Evolutionary conservation across 257 asterid genomes (phyloP).

Genomic region (Nyctanthes arbortristis): DNA sequence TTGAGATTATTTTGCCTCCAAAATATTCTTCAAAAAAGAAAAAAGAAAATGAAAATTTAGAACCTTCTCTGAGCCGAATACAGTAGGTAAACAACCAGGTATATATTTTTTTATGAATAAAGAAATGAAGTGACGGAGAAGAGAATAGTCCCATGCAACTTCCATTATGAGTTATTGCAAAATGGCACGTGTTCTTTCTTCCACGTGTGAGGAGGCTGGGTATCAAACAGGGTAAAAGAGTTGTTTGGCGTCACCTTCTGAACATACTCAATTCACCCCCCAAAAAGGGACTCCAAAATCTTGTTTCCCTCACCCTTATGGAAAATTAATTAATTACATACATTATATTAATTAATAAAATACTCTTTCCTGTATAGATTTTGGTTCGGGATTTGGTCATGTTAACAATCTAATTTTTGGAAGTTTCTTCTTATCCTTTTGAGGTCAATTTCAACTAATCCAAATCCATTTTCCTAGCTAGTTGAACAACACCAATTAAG

Average conservation of each 20-base stretch:
- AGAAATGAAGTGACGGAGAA: background rate
- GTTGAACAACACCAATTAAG: slow-evolving; percentile 13
- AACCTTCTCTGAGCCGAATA: background rate
- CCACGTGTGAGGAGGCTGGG: slow-evolving; percentile 20
- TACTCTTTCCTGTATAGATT: background rate
- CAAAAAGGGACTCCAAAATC: slow-evolving; percentile 12
- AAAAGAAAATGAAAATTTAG: background rate
- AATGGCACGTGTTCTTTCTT: slow-evolving; percentile 26
- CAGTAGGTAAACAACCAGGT: slow-evolving; percentile 13
- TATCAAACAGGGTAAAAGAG: background rate
- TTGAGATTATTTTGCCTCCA: too few species aligned
- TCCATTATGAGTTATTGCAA: background rate
- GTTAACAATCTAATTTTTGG: background rate
- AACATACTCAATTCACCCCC: background rate
- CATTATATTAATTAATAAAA: background rate
- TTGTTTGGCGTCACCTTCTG: slow-evolving; percentile 8
- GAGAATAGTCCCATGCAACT: background rate
- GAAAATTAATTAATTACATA: slow-evolving; percentile 2
- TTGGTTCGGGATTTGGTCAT: background rate
- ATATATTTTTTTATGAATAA: background rate
- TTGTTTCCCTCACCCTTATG: slow-evolving; percentile 26
- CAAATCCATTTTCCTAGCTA: background rate
- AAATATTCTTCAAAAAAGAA: too few species aligned
- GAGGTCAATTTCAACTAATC: background rate
- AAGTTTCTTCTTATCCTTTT: background rate